phyloP scores from a whole-genome alignment of 2,329 filamentous ascomycete genomes.

The Hymenoscyphus linearis region DNA sequence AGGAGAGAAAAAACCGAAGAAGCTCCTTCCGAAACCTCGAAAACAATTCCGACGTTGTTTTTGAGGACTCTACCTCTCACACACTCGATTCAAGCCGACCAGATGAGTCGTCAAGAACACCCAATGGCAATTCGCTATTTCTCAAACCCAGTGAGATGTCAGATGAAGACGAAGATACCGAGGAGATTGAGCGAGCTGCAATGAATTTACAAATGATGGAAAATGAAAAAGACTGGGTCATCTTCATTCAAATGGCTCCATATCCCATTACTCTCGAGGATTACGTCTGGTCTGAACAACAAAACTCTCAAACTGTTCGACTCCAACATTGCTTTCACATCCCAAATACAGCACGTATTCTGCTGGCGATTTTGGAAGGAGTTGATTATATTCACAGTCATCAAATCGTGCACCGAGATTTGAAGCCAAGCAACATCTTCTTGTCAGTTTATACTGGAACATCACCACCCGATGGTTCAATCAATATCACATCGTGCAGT shows the following conservation, averaged over 20 bases:
- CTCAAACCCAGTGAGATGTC: slow-evolving; percentile 12
- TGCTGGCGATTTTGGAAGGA: slow-evolving; percentile 56
- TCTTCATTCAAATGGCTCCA: slow-evolving; percentile 49
- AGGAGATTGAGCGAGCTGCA: slow-evolving; percentile 10
- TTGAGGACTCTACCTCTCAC: slow-evolving; percentile 1
- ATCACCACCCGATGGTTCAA: slow-evolving; percentile 37
- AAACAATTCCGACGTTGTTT: slow-evolving; percentile 4
- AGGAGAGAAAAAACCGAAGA: background rate
- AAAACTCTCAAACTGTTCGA: slow-evolving; percentile 14
- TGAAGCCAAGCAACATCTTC: slow-evolving; percentile 66
- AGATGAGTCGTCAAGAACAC: background rate
- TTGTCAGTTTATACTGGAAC: slow-evolving; percentile 41
- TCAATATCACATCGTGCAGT: slow-evolving; percentile 36
- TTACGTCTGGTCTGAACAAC: slow-evolving; percentile 43
- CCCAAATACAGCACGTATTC: slow-evolving; percentile 48
- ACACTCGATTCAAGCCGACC: background rate
- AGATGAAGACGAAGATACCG: slow-evolving; percentile 8
- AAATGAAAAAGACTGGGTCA: slow-evolving; percentile 21
- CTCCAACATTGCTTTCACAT: slow-evolving; percentile 57
- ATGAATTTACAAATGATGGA: background rate
- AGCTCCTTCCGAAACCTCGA: background rate
- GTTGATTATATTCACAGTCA: slow-evolving; percentile 59
- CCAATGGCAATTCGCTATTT: background rate
- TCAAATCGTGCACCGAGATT: slow-evolving; percentile 58
- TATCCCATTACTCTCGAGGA: slow-evolving; percentile 57